Conservation (phyloP, 257 asterid genomes). For the Osmanthus fragrans region DNA sequence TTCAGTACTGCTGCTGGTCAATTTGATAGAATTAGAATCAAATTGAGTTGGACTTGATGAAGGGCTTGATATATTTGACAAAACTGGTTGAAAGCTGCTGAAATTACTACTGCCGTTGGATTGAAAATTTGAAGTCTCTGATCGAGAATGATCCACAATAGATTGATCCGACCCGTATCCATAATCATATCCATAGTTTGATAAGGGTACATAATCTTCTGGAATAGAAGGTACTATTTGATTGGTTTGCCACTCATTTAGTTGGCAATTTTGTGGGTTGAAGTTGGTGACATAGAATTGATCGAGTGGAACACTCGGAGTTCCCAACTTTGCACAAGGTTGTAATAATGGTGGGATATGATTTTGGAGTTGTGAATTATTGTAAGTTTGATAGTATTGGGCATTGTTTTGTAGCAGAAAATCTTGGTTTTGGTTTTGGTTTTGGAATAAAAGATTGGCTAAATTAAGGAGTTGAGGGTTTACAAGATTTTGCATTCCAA, state of each 20-base stretch:
- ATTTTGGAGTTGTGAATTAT: constrained; percentile 19
- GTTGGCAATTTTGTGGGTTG: constrained; percentile 29
- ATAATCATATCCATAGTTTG: constrained; percentile 32
- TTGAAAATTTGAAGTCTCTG: constrained; percentile 54
- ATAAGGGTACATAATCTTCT: constrained; percentile 34
- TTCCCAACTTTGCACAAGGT: constrained; percentile 9
- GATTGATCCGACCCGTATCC: constrained; percentile 35
- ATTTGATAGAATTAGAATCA: constrained; percentile 46
- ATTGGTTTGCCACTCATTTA: constrained; percentile 43
- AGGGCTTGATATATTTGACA: constrained; percentile 67
- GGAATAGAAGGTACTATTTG: constrained; percentile 27
- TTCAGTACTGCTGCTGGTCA: constrained; percentile 43
- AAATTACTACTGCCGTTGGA: constrained; percentile 47
- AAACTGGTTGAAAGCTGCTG: constrained; percentile 57
- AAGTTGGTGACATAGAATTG: constrained; percentile 25
- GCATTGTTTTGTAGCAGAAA: constrained; percentile 25
- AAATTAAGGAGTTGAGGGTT: constrained; percentile 58
- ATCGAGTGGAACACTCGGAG: constrained; percentile 24
- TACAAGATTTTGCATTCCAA: constrained; percentile 46
- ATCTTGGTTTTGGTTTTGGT: constrained; percentile 39
- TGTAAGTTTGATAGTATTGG: constrained; percentile 30
- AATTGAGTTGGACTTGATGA: constrained; percentile 62
- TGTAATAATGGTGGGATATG: constrained; percentile 34
- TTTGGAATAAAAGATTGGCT: constrained; percentile 40
- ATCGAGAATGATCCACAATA: constrained; percentile 38